Evolutionary conservation across 192 early-diverging fungal species (phyloP).

Genomic region (Rhizophagus prolifer): DNA sequence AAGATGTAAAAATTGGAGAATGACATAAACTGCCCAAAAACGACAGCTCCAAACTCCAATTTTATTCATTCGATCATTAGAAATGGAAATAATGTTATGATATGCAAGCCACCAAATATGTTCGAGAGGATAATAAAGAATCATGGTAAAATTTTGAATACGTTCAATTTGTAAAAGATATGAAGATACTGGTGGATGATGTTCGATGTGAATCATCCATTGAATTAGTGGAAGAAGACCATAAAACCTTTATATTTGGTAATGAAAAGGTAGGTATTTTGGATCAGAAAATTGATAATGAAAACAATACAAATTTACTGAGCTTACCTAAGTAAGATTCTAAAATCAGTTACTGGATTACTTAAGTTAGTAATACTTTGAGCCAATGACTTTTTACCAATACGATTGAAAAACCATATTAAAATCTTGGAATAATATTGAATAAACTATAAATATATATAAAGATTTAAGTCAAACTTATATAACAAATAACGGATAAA

Average conservation of each 20-base stretch:
- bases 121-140: conserved; percentile 95
- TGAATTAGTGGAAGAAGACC: conserved; percentile 80
- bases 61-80: conserved; percentile 68
- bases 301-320: conserved; percentile 30
- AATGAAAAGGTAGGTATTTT: too few species aligned
- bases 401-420: conserved; percentile 71
- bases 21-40: conserved; percentile 94
- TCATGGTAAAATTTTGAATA: conserved; percentile 81
- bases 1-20: conserved; percentile 84
- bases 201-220: conserved; percentile 81
- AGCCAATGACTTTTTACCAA: conserved; percentile 58
- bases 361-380: conserved; percentile 77
- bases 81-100: conserved; percentile 78
- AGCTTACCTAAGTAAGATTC: conserved; percentile 87
- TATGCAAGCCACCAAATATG: conserved; percentile 93
- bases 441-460: conserved; percentile 59
- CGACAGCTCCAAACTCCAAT: conserved; percentile 93
- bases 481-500: neutral
- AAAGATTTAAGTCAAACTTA: conserved; percentile 10
- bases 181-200: conserved; percentile 64
- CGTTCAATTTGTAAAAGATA: conserved; percentile 70
- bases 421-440: conserved; percentile 93
- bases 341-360: conserved; percentile 85
- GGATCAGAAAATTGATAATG: neutral
- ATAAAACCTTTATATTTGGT: conserved; percentile 16